A percentile compares a stretch with the other conserved stretches of the same genome.
phyloP scores from a whole-genome alignment of 345 rosid genomes.

The Camelina sativa region DNA sequence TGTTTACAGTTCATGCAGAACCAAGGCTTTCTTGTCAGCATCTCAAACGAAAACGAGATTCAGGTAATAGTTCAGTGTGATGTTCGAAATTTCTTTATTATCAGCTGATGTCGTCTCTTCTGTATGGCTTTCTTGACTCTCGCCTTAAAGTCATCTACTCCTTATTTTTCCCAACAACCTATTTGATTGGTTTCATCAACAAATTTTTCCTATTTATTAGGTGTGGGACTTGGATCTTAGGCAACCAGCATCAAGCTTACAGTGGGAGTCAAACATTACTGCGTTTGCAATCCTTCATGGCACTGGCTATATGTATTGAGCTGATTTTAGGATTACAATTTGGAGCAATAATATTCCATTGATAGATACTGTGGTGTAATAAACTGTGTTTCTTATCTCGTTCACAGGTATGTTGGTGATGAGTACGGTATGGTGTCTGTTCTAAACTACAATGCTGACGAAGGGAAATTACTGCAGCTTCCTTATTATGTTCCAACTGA shows the following conservation, averaged over 20 bases:
- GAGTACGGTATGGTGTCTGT: conserved; percentile 76
- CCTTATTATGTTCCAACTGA: conserved; percentile 74
- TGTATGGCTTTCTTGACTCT: conserved; percentile 24
- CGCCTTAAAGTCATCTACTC: conserved; percentile 13
- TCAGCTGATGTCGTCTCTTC: conserved; percentile 17
- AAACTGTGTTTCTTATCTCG: conserved; percentile 18
- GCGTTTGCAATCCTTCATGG: conserved; percentile 75
- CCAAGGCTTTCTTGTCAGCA: conserved; percentile 70
- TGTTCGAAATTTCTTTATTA: conserved; percentile 38
- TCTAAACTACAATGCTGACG: conserved; percentile 61
- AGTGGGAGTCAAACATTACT: conserved; percentile 84
- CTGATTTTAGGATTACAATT: conserved; percentile 9
- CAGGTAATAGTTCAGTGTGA: conserved; percentile 55
- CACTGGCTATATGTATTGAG: conserved; percentile 72
- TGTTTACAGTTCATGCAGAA: conserved; percentile 72
- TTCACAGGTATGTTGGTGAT: conserved; percentile 79
- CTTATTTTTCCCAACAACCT: conserved; percentile 26
- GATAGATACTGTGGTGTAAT: conserved; percentile 15
- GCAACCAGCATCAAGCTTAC: conserved; percentile 52
- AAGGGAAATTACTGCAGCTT: conserved; percentile 52
- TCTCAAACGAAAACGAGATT: conserved; percentile 74
- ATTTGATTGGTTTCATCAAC: conserved; percentile 11
- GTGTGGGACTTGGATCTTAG: conserved; percentile 85
- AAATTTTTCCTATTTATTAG: conserved; percentile 48
- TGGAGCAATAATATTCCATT: conserved; percentile 5